Base-by-base conservation (phyloP, 2,329 filamentous ascomycete species). In the Diplodia intermedia region DNA sequence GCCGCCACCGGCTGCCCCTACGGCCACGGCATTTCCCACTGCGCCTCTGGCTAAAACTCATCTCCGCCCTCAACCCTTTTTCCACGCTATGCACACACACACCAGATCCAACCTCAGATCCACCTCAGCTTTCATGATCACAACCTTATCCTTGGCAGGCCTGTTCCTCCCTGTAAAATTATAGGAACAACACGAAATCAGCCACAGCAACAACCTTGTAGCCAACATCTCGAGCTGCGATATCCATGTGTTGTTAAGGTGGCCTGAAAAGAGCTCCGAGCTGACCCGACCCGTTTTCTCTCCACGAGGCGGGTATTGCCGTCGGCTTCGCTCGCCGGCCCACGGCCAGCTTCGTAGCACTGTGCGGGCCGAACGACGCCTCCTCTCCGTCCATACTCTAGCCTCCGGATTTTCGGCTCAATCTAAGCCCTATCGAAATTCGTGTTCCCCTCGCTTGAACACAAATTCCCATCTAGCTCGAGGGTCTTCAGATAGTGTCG, bases 61-160 rank as follows among this genome's bases (percentile, higher is more conserved):
- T 60, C 55, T 60, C 55, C 55, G 38, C 38, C 55, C 26, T 60
- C 55, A 56, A 56, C n/a, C 54, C 54, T 38, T 38, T 56, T 38
- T 20, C 40, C 8, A 43, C 40, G 40, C 40, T 18, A 43, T 43
- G 15, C 15, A 43, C 14, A 43, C 14, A 43, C 8, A 12, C 36
- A 12, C 36, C 36, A 40, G 36, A 43, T 3, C 15, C n/a, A n/a
- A 47, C n/a, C 9, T 47, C 43, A n/a, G 43, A n/a, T n/a, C 43
- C 18, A 20, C 43, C 43, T 47, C 43, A 47, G 43, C 43, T 47
- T n/a, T 14, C 43, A 47, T n/a, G 18, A 11, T 47, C 43, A 11
- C 43, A 47, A 8, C 8, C n/a, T n/a, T 11, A n/a, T 20, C n/a
- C 43, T 47, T 47, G n/a, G 7, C 43, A 9, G 7, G 8, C 18